Conservation (phyloP, 192 early-diverging fungal species). For the Radiomyces spectabilis region DNA sequence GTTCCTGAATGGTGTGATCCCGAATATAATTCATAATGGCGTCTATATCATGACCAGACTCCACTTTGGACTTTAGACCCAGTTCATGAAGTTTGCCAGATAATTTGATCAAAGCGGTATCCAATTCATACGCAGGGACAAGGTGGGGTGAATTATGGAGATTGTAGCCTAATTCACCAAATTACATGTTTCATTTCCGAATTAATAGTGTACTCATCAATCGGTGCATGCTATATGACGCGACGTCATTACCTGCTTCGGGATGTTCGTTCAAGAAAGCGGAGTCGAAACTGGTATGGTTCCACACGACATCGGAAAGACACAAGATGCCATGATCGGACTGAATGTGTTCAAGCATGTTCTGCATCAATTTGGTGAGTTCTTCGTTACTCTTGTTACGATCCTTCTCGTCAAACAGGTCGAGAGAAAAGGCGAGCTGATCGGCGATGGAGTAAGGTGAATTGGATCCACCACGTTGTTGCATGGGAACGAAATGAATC, state of each 20-base stretch:
- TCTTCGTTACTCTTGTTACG: conserved; percentile 49
- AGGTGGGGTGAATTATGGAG: conserved; percentile 91
- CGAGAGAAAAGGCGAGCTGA: conserved; percentile 84
- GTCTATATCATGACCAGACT: conserved; percentile 60
- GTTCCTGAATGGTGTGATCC: conserved; percentile 43
- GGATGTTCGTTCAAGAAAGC: conserved; percentile 93
- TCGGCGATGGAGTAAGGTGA: conserved; percentile 97
- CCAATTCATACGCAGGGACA: conserved; percentile 86
- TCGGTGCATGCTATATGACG: too few relatives aligned
- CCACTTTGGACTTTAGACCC: conserved; percentile 44
- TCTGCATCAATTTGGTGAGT: conserved; percentile 44
- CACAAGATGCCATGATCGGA: conserved; percentile 65
- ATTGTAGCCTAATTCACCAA: conserved; percentile 72
- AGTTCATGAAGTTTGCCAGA: conserved; percentile 49
- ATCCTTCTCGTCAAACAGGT: conserved; percentile 65
- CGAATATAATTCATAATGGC: conserved; percentile 51
- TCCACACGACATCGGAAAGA: conserved; percentile 96
- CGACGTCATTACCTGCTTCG: conserved; percentile 81
- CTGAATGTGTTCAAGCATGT: conserved; percentile 46
- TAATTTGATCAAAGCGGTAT: conserved; percentile 74
- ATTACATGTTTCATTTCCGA: background rate
- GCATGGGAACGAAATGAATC: conserved; percentile 96
- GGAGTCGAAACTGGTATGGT: conserved; percentile 94
- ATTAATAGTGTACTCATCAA: background rate
- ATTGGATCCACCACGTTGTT: conserved; percentile 84